Percentiles rank a stretch among this genome's conserved stretches.
Evolutionary conservation across 129 eudicot species (phyloP).

Genomic region (sunflower (Helianthus annuus)): DNA sequence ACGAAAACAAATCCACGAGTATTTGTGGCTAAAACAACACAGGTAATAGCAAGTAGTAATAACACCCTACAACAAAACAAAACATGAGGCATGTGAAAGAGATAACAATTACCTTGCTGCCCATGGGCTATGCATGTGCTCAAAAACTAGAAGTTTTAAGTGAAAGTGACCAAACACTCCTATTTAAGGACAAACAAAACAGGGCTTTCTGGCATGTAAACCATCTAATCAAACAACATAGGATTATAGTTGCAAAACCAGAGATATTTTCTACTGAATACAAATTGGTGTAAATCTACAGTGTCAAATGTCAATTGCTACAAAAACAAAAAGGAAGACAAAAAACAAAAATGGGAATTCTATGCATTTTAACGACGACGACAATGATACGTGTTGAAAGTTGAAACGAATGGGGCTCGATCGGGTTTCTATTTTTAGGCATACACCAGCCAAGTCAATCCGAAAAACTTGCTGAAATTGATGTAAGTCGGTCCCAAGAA

Average conservation of each 20-base stretch:
- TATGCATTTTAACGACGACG: slow-evolving; percentile 28
- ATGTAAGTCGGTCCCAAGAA: slow-evolving; percentile 5
- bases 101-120: neutral
- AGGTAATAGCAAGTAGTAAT: neutral
- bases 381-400: slow-evolving; percentile 28
- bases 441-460: slow-evolving; percentile 1
- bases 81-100: slow-evolving; percentile 12
- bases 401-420: slow-evolving; percentile 30
- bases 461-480: slow-evolving; percentile 5
- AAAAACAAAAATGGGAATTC: slow-evolving; percentile 22
- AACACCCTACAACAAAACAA: neutral
- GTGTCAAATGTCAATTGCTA: slow-evolving; percentile 26
- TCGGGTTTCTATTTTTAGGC: slow-evolving; percentile 25
- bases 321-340: neutral
- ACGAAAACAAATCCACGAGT: too few relatives aligned
- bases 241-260: slow-evolving; percentile 27
- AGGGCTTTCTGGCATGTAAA: neutral
- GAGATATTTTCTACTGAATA: slow-evolving; percentile 36
- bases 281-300: slow-evolving; percentile 34
- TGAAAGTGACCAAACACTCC: neutral
- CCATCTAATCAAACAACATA: slow-evolving; percentile 5
- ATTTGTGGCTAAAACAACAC: too few relatives aligned
- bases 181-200: neutral
- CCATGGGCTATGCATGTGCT: slow-evolving; percentile 22
- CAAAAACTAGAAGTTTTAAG: neutral